Base-by-base conservation (phyloP, 495 filamentous ascomycete genomes). In the Penicillium parvum region DNA sequence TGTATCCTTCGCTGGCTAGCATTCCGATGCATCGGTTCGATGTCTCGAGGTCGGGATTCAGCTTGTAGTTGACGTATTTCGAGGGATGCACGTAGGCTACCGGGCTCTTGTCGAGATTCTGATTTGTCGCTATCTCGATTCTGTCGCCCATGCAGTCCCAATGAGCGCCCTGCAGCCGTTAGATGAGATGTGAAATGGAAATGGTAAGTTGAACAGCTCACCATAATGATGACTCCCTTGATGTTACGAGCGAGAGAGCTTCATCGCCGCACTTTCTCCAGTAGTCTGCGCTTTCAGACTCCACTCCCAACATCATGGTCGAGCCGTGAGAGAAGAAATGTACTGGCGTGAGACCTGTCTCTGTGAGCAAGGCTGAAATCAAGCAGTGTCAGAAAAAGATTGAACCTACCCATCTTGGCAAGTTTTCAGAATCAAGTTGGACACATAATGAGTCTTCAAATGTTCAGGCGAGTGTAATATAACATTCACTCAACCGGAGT, bases 271-370 rank as follows among this genome's bases (percentile, higher is more conserved):
- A 79, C 48, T 72, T 66, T 41, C 77, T 76, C 79, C 79, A 83
- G 55, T 82, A 82, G 5, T 68, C 65, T 9, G 76, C 78, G 0
- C 76, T 78, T 11, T 65, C 50, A 30, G 71, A 76, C 43, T 79
- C 70, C 44, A 81, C 79, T 29, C 78, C 79, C 10, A 83, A 65
- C 78, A 83, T 82, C 77, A 81, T 81, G 18, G 78, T 82, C 26
- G 76, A 79, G 59, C 79, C 79, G 71, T 83, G 79, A 10, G 79
- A 82, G 63, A 83, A 81, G 63, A 83, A 78, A 49, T 81, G 78
- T 5, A 81, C 80, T 1, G 80, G 79, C 4, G 76, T 70, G 15
- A 64, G 53, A 18, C 50, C 56, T 57, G 16, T 22, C n/a, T 21
- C 12, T 17, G 25, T 34, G 5, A 27, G 20, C 34, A 19, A 11